Base-by-base conservation (phyloP, 345 rosid species). In the Melaleuca alternifolia region DNA sequence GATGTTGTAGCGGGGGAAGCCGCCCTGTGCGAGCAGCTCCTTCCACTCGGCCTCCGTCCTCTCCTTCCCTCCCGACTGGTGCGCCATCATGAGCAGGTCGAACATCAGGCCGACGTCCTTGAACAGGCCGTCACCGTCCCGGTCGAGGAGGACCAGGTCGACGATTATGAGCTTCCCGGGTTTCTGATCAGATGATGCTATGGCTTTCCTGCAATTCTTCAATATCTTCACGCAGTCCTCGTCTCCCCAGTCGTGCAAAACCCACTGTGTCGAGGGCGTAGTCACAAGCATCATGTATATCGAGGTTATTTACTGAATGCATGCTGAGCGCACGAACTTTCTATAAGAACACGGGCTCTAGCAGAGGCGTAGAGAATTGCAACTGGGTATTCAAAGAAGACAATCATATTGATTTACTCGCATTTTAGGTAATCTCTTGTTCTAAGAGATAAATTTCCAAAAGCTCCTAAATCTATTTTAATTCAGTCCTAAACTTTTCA, bases 31-130 rank as follows among this genome's bases (percentile, higher is more conserved):
- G 20, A 91, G 75, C 61, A 91, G 9, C 50, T 85, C 86, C 76
- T 87, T 89, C 92, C 92, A 90, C 86, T 91, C 88, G 12, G 20
- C n/a, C 56, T 89, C 87, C 2, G 89, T 90, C 84, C 88, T 90
- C 84, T 89, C 89, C 83, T 77, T 88, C 18, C 91, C 91, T 12
- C 86, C 85, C 2, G 65, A 18, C 11, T 51, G 51, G 84, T 87
- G 86, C 2, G 91, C 93, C 9, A 91, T 20, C 92, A 90, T 90
- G 14, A 65, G 30, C 33, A 91, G 54, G 82, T 91, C 92, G 14
- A 87, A 84, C 20, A 51, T 54, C 83, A 84, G 5, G 14, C 76
- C 83, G 9, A 37, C 6, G 11, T 86, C 86, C 9, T 85, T 87
- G 30, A 75, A 88, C 8, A 4, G 26, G 48, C 11, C 50, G 62